A percentile compares a stretch with the other conserved stretches of the same genome.
Conservation (phyloP, 352 stramenopile species). For the Thraustotheca clavata region DNA sequence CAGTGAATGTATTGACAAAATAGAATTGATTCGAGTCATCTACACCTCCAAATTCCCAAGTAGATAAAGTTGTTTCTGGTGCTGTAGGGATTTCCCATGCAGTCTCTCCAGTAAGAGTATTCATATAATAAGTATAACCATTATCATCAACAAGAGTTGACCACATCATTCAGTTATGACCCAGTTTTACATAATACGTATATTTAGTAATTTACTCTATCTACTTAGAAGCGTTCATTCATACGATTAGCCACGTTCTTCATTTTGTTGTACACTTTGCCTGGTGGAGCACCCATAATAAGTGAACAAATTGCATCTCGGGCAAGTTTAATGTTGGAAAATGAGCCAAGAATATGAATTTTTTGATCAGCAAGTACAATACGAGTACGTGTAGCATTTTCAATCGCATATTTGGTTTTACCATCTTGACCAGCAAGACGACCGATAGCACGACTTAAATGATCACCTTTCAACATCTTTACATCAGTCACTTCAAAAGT, state of each 20-base stretch:
- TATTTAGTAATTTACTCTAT: not conserved
- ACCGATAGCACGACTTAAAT: slow-evolving; percentile 97
- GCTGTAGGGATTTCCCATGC: slow-evolving; percentile 12
- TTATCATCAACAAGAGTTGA: slow-evolving; percentile 9
- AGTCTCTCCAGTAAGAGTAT: slow-evolving; percentile 13
- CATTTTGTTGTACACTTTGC: slow-evolving; percentile 99
- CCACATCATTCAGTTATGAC: not conserved
- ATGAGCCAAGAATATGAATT: slow-evolving; percentile 98
- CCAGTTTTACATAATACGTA: not conserved
- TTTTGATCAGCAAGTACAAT: slow-evolving; percentile 98
- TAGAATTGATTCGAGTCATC: slow-evolving; percentile 1
- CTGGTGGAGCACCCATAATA: slow-evolving; percentile 95
- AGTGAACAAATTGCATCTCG: slow-evolving; percentile 83
- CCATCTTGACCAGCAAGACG: slow-evolving; percentile 97
- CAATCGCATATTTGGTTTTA: slow-evolving; percentile 99
- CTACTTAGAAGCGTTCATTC: slow-evolving; percentile 93
- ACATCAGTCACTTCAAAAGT: slow-evolving; percentile 98
- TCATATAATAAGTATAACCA: slow-evolving; percentile 19
- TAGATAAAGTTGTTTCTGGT: not conserved
- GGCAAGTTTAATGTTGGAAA: slow-evolving; percentile 98
- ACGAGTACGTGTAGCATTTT: slow-evolving; percentile 98
- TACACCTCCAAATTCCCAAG: slow-evolving; percentile 13
- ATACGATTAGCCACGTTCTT: slow-evolving; percentile 97
- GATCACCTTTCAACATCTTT: slow-evolving; percentile 96
- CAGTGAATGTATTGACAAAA: slow-evolving; percentile 8